phyloP scores from a whole-genome alignment of 2,329 filamentous ascomycete genomes.

The Macroventuria anomochaeta region DNA sequence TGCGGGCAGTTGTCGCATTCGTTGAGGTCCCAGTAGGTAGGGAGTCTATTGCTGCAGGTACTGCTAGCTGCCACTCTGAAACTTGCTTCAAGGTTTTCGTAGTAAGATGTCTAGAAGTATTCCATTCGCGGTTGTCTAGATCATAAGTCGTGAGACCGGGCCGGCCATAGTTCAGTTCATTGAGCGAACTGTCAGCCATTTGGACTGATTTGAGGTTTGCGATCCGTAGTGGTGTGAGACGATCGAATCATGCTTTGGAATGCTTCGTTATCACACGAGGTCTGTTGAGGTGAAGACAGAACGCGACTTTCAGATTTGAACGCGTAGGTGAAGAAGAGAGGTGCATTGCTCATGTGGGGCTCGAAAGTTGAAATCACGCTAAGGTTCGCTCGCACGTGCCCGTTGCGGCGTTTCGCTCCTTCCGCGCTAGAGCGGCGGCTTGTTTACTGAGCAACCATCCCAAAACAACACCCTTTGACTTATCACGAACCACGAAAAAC shows the following conservation, averaged over 20 bases:
- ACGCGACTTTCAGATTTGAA: conserved; percentile 1
- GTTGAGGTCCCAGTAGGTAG: conserved; percentile 1
- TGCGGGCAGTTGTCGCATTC: conserved; percentile 17
- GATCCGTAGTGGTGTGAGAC: conserved; percentile 12
- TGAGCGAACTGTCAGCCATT: conserved; percentile 63
- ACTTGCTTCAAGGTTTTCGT: conserved; percentile 36
- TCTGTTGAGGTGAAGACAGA: neutral
- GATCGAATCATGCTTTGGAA: conserved; percentile 35
- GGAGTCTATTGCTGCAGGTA: conserved; percentile 26
- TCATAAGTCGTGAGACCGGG: conserved; percentile 60
- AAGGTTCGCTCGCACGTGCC: conserved; percentile 35
- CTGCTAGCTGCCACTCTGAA: conserved; percentile 25
- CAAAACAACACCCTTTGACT: conserved; percentile 27
- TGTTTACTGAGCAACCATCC: conserved; percentile 43
- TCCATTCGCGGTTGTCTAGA: conserved; percentile 56
- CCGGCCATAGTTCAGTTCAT: conserved; percentile 61
- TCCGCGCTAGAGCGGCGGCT: conserved; percentile 20
- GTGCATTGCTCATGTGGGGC: conserved; percentile 11
- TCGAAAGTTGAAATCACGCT: conserved; percentile 30
- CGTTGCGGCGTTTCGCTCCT: conserved; percentile 19
- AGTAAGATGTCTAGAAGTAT: conserved; percentile 51
- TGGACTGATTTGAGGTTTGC: conserved; percentile 49
- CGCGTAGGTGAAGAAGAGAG: conserved; percentile 10
- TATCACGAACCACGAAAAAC: conserved; percentile 29
- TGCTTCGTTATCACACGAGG: neutral